Base-by-base conservation (phyloP, 2,329 filamentous ascomycete species). In the Thelonectria blattea region DNA sequence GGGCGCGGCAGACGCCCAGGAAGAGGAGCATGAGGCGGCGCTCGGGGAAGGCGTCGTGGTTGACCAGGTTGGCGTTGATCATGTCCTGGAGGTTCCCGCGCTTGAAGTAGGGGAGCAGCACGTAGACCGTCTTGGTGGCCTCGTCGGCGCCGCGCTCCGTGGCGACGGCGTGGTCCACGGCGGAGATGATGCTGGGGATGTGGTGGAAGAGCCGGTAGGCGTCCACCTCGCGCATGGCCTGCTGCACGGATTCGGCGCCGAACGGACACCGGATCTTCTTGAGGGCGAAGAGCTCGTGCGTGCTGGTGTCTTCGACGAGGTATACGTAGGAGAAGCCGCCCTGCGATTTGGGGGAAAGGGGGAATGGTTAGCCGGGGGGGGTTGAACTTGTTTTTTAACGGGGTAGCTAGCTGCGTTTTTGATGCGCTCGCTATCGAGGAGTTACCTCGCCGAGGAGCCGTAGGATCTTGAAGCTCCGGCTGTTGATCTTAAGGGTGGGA, bases 261-360 rank as follows among this genome's bases (percentile, higher is more conserved):
- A 99, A 98, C 5, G 95, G 94, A 82, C 95, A 99, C 74, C 94
- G 90, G 77, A 99, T 99, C 85, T 99, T 99, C 79, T 99, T 99
- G 63, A 98, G 88, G 17, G 95, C 95, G 76, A 96, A 94, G 48
- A 97, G 86, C 71, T 94, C 88, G 61, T 91, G 91, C 53, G 88
- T 90, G 56, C 87, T 83, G 49, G 91, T 94, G 76, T 97, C 93
- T 82, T 98, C 91, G 61, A 99, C 95, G 61, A 99, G 91, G 80
- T 99, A 99, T 70, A 99, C 95, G 78, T 98, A 99, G 66, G 93
- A 97, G 83, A 99, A 99, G 72, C 95, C 95, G 74, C 95, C 95
- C 90, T 94, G 58, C 42, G 24, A 9, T 18, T 45, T 27, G n/a
- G 39, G n/a, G 18, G 59, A 64, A 52, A 61, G 62, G 37, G 45